phyloP scores from a whole-genome alignment of 2,329 filamentous ascomycete species.

The Aspergillus jensenii region DNA sequence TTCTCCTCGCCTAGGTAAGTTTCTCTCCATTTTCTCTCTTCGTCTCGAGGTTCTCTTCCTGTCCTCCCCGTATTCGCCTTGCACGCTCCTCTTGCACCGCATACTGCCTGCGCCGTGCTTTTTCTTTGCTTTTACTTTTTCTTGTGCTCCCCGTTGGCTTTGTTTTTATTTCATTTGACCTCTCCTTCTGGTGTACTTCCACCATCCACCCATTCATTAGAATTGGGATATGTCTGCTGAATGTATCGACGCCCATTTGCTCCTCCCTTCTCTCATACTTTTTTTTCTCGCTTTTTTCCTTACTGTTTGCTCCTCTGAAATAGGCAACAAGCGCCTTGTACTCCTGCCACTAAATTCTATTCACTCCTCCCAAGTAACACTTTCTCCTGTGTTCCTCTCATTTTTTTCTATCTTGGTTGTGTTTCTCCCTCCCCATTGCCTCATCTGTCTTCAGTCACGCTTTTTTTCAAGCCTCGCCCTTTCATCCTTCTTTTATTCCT shows the following conservation, averaged over 20 bases:
- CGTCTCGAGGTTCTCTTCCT: slow-evolving; percentile 5
- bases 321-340: slow-evolving; percentile 9
- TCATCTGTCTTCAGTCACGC: neutral
- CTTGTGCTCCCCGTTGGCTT: slow-evolving; percentile 7
- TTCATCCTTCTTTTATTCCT: neutral
- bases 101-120: slow-evolving; percentile 11
- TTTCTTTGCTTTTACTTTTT: slow-evolving; percentile 9
- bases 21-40: neutral
- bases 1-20: slow-evolving; percentile 8
- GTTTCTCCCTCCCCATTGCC: neutral
- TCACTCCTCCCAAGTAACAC: slow-evolving; percentile 2
- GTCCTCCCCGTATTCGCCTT: slow-evolving; percentile 3
- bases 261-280: no score
- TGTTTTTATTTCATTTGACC: slow-evolving; percentile 4
- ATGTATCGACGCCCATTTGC: neutral
- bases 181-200: neutral
- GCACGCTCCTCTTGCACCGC: neutral
- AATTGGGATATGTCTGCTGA: neutral
- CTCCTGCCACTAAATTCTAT: slow-evolving; percentile 2
- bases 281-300: neutral
- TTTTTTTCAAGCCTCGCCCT: slow-evolving; percentile 2
- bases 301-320: neutral
- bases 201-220: neutral
- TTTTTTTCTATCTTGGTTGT: neutral
- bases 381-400: neutral